Conservation (phyloP, 306 rosid species). For the Adenanthera pavonina region DNA sequence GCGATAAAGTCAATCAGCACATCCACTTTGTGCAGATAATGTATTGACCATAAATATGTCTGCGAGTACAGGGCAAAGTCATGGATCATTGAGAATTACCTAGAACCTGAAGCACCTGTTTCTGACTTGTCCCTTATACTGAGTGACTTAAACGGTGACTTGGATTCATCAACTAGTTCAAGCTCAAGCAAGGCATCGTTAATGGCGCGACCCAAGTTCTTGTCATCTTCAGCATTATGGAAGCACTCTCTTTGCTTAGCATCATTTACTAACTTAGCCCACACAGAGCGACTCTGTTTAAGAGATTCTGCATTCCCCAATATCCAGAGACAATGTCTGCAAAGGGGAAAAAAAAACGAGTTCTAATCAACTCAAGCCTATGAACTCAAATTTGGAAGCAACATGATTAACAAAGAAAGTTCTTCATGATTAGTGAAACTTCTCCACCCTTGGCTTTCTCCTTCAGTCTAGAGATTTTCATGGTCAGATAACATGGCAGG, state of each 20-base stretch:
- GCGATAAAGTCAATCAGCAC: background rate
- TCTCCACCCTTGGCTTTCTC: background rate
- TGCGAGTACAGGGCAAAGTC: background rate
- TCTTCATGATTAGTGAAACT: background rate
- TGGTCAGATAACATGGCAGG: background rate
- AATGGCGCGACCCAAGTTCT: slow-evolving; percentile 44
- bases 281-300: slow-evolving; percentile 37
- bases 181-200: background rate
- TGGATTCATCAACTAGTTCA: background rate
- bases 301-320: slow-evolving; percentile 61
- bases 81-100: background rate
- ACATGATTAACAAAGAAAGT: too few relatives aligned
- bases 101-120: background rate
- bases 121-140: slow-evolving; percentile 26
- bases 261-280: slow-evolving; percentile 51
- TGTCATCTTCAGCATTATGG: slow-evolving; percentile 54
- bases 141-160: slow-evolving; percentile 22
- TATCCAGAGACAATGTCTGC: slow-evolving; percentile 63
- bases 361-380: background rate
- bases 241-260: slow-evolving; percentile 51
- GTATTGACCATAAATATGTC: background rate
- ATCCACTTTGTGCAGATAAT: background rate
- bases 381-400: too few relatives aligned
- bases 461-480: background rate
- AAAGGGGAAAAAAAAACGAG: background rate